Base-by-base conservation (phyloP, 2,329 filamentous ascomycete genomes). In the Hypoxylon rubiginosum region DNA sequence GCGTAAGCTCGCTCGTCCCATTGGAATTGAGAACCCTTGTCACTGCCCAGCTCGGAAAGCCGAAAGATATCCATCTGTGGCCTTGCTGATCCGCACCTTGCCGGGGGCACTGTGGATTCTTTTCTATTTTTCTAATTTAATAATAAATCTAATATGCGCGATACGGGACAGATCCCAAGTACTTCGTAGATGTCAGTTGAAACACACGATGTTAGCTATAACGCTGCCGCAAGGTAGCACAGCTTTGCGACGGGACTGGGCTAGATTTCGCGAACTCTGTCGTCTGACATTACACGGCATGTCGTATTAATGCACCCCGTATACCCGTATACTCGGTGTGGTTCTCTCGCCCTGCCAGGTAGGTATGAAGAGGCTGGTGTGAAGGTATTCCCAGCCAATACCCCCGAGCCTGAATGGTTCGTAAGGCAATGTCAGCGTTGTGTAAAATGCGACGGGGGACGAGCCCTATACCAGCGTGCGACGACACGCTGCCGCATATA, bases 41-140 rank as follows among this genome's bases (percentile, higher is more conserved):
- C 56, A 26, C 46, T 61, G 7, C 63, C 63, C 39, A 58, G 59
- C 57, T 64, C n/a, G 59, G 62, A 64, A 66, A 61, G 24, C 66
- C 59, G 58, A 59, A 60, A 49, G 30, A 49, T 46, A 24, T 50
- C 24, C 49, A 24, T n/a, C 51, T 46, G 34, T 39, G 53, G 13
- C 46, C 13, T 50, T 48, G 21, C 19, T 24, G 21, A 48, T 48
- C 19, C 51, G n/a, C 15, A 13, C 3, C n/a, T 19, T 54, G 13
- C 21, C 21, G 51, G 21, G 21, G 21, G 51, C 51, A 54, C 51
- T 54, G 51, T 54, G 30, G 19, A 13, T n/a, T 10, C 28, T 49
- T 49, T 28, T 2, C 3, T 50, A 28, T 41, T 41, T 17, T 39
- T n/a, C 4, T 41, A n/a, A 7, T 43, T 43, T 55, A 24, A 2